Evolutionary conservation across 306 rosid genomes (phyloP).

Genomic region (Castanea crenata): DNA sequence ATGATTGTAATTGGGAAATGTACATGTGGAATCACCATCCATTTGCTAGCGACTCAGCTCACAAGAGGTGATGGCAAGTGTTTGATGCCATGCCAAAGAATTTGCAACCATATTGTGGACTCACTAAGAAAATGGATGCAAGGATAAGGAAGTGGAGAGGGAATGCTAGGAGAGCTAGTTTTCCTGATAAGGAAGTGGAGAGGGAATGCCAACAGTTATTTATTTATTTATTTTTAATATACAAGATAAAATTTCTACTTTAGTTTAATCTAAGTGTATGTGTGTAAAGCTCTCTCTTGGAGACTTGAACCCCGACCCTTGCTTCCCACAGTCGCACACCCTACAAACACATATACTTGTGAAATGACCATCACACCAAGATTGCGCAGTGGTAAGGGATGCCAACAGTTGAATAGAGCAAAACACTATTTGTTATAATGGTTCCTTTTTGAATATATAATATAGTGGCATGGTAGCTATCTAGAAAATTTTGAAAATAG

Average conservation of each 20-base stretch:
- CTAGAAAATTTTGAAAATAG: neutral
- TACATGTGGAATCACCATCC: slow-evolving; percentile 24
- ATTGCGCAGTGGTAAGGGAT: neutral
- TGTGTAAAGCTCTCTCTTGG: too few relatives aligned
- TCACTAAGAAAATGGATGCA: slow-evolving; percentile 43
- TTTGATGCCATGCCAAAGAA: slow-evolving; percentile 57
- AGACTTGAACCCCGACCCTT: too few relatives aligned
- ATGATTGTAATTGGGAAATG: slow-evolving; percentile 89
- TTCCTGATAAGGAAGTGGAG: slow-evolving; percentile 59
- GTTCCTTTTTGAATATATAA: neutral
- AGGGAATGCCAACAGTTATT: neutral
- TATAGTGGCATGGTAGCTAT: neutral
- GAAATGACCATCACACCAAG: too few relatives aligned
- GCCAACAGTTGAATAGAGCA: neutral
- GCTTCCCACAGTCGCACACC: too few relatives aligned
- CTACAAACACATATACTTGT: too few relatives aligned
- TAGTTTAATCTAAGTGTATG: too few relatives aligned
- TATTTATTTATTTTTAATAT: too few relatives aligned
- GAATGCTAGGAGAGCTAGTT: slow-evolving; percentile 38
- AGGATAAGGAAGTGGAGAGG: slow-evolving; percentile 39
- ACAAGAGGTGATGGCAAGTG: slow-evolving; percentile 66
- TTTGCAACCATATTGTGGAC: slow-evolving; percentile 53
- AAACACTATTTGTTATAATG: neutral
- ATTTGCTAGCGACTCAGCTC: slow-evolving; percentile 67
- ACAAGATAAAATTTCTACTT: too few relatives aligned